These are phyloP conservation scores for Asclepias syriaca DNA, from an alignment of 257 asterid genomes.

Conservation along the genomic window DNA sequence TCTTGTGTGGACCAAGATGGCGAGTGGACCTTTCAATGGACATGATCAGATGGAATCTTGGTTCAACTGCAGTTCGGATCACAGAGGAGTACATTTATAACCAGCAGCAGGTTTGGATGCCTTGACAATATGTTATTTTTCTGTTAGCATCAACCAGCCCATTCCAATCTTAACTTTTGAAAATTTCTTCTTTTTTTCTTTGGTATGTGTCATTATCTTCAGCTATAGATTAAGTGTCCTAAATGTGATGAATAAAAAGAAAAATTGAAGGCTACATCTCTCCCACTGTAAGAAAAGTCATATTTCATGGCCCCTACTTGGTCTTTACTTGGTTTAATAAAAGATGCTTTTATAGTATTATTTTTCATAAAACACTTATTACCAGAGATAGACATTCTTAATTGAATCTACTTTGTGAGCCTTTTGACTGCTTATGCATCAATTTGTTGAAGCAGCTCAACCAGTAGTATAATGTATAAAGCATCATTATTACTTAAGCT, in stretches of 20 bases:
- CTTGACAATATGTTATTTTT: not conserved
- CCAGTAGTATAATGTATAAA: not conserved
- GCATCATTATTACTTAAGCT: not conserved
- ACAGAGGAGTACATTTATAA: conserved; percentile 91
- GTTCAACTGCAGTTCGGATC: conserved; percentile 91
- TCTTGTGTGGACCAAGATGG: conserved; percentile 98
- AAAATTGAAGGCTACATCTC: not conserved
- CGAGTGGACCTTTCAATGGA: conserved; percentile 76
- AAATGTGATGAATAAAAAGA: not conserved
- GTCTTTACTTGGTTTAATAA: not conserved
- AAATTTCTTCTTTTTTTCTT: not conserved
- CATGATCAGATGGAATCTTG: conserved; percentile 92
- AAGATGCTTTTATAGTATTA: not conserved
- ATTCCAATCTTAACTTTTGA: not conserved
- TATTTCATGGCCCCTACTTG: not conserved
- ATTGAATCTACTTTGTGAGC: not conserved
- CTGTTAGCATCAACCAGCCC: not conserved
- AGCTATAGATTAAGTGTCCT: no score
- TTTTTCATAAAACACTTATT: not conserved
- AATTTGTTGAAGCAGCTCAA: not conserved
- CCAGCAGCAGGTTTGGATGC: conserved; percentile 67
- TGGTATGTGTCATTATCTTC: not conserved
- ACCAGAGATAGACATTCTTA: not conserved
- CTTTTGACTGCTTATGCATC: not conserved
- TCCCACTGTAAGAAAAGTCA: not conserved